Evolutionary conservation across 768 basidiomycete genomes (phyloP).

Genomic region (Boletus vermiculosoides): DNA sequence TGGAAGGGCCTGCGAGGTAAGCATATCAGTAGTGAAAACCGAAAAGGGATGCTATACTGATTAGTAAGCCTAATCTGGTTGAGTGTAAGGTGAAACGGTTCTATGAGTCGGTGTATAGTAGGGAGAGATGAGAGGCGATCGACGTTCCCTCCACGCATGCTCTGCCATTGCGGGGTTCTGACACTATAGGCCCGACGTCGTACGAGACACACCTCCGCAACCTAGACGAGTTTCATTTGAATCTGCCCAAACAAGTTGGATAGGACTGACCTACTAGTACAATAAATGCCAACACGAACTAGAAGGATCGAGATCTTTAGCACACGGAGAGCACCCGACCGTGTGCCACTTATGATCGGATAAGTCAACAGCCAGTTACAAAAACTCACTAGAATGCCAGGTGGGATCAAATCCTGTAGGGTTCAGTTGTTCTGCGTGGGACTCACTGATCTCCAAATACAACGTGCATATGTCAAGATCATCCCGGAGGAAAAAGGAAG

Average conservation of each 20-base stretch:
- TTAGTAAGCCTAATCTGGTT: no score
- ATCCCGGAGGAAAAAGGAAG: neutral
- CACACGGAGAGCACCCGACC: neutral
- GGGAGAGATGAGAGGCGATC: neutral
- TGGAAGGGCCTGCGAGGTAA: no score
- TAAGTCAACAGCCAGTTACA: slow-evolving; percentile 29
- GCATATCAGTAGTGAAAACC: no score
- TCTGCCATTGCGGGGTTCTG: slow-evolving; percentile 33
- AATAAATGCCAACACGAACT: slow-evolving; percentile 30
- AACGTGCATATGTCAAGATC: slow-evolving; percentile 33
- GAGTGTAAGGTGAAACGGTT: neutral
- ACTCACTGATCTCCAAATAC: slow-evolving; percentile 38
- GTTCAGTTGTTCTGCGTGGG: neutral
- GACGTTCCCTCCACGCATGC: slow-evolving; percentile 32
- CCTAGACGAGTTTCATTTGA: slow-evolving; percentile 11
- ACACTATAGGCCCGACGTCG: slow-evolving; percentile 14
- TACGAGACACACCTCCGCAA: slow-evolving; percentile 27
- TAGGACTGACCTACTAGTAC: slow-evolving; percentile 26
- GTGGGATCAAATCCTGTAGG: neutral
- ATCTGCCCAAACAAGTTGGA: neutral
- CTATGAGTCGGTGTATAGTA: neutral
- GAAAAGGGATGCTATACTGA: no score
- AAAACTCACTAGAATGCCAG: slow-evolving; percentile 30
- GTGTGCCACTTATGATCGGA: slow-evolving; percentile 30
- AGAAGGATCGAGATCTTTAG: neutral